phyloP scores from a whole-genome alignment of 768 basidiomycete species.

The Phylloporus sp. region DNA sequence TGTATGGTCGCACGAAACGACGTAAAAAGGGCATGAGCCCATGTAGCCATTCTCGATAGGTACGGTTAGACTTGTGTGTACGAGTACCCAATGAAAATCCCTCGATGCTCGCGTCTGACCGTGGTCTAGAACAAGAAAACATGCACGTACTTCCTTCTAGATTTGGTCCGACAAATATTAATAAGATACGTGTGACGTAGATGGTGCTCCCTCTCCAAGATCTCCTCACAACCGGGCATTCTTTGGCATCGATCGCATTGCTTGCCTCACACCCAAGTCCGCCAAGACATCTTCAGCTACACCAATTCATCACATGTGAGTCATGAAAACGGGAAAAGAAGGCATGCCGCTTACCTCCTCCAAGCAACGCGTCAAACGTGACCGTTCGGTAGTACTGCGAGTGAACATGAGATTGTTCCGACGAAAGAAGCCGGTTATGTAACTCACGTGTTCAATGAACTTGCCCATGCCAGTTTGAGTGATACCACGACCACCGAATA shows the following conservation, averaged over 20 bases:
- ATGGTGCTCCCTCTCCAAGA: background rate
- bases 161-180: background rate
- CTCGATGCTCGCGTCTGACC: too few species aligned
- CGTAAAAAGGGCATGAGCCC: background rate
- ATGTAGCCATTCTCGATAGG: background rate
- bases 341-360: constrained; percentile 44
- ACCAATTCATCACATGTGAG: background rate
- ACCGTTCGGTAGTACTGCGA: constrained; percentile 28
- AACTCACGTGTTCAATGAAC: constrained; percentile 50
- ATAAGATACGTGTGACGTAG: background rate
- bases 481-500: constrained; percentile 84
- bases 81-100: background rate
- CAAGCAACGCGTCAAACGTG: constrained; percentile 49
- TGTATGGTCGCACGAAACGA: too few species aligned
- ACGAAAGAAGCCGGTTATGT: background rate
- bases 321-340: background rate
- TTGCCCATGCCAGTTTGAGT: constrained; percentile 71
- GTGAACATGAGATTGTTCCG: constrained; percentile 11
- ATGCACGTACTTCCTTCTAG: too few species aligned
- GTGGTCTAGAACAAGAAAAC: too few species aligned
- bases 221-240: constrained; percentile 49
- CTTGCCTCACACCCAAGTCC: constrained; percentile 79
- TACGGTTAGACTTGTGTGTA: background rate
- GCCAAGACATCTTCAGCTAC: constrained; percentile 69
- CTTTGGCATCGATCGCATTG: constrained; percentile 69